Evolutionary conservation across 331 rosid genomes (phyloP), one percentile per base, ranked within the genome.

Genomic region (Phaseolus coccineus): DNA sequence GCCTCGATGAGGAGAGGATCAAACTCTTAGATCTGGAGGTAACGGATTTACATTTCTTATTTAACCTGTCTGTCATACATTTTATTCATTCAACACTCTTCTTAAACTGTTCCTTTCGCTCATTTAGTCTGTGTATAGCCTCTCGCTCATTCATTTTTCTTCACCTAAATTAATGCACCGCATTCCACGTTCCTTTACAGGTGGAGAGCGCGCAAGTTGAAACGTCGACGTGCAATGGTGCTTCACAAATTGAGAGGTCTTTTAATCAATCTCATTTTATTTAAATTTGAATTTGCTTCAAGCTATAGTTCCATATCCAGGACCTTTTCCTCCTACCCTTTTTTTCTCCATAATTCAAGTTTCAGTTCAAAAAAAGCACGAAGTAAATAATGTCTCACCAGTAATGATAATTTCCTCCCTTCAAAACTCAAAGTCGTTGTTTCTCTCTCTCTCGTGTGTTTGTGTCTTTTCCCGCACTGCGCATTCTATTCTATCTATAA

Each of bases 21-120:
- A 70, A 84, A n/a, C 79, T 87, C 77, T 80, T 76, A 84, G 94
- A 93, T 93, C 97, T 84, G 82, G 78, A 89, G 96, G 97, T 88
- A 57, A 64, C 33, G 30, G 16, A 46, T 27, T 11, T 57, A 24
- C 8, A n/a, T 42, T 42, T 42, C 47, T 42, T 42, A 46, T 58
- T 4, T 12, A 56, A 8, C 2, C 5, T 63, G 73, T 42, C 66
- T 69, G 50, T 46, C 74, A 12, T 42, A 28, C 56, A 80, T 59
- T 73, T 71, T 79, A 6, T 19, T 27, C 4, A 56, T 25, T 67
- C 77, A 74, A 69, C 35, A 64, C 77, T 53, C 74, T 39, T 56
- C 76, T 77, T 57, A 25, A 57, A 10, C 4, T 64, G 71, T 80
- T 64, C 73, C 56, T 64, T 39, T 73, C 83, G 56, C 75, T 77